These are phyloP conservation scores for Alopecurus myosuroides DNA, from an alignment of 176 grass and related monocot genomes.

Conservation along the genomic window DNA sequence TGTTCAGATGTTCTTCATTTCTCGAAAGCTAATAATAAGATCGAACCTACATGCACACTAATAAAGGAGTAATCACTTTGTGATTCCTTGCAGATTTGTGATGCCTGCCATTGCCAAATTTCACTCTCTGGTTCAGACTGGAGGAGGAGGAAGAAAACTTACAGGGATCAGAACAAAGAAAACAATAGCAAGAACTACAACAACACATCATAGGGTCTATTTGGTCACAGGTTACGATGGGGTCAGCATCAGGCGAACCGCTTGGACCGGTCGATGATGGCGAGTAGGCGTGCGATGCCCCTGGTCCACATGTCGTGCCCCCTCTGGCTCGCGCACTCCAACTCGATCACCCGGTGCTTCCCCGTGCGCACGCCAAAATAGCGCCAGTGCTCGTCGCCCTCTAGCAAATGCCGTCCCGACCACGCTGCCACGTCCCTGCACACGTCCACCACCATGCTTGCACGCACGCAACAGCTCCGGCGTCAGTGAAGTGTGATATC, in stretches of 20 bases:
- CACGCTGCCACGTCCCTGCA: slow-evolving; percentile 80
- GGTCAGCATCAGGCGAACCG: slow-evolving; percentile 12
- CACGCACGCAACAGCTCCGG: background rate
- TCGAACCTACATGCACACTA: too few relatives aligned
- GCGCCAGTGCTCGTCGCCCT: slow-evolving; percentile 65
- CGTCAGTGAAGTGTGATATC: background rate
- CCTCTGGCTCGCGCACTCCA: slow-evolving; percentile 56
- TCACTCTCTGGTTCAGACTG: background rate
- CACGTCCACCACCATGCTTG: slow-evolving; percentile 79
- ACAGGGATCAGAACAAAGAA: background rate
- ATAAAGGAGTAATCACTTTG: too few relatives aligned
- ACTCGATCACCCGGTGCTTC: slow-evolving; percentile 87
- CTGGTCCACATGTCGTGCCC: slow-evolving; percentile 84
- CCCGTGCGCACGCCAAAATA: slow-evolving; percentile 86
- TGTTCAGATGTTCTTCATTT: background rate
- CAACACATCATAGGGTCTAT: background rate
- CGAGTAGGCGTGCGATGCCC: slow-evolving; percentile 69
- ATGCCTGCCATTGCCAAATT: too few relatives aligned
- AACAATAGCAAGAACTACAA: slow-evolving; percentile 8
- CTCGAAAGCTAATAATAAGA: too few relatives aligned
- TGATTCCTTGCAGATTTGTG: background rate
- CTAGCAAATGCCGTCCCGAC: slow-evolving; percentile 78
- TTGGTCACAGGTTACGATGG: background rate
- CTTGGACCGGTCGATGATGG: slow-evolving; percentile 46
- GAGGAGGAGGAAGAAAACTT: slow-evolving; percentile 4